These are phyloP conservation scores for Aaosphaeria pasadenensis DNA, from an alignment of 2,329 filamentous ascomycete genomes.

Conservation along the genomic window DNA sequence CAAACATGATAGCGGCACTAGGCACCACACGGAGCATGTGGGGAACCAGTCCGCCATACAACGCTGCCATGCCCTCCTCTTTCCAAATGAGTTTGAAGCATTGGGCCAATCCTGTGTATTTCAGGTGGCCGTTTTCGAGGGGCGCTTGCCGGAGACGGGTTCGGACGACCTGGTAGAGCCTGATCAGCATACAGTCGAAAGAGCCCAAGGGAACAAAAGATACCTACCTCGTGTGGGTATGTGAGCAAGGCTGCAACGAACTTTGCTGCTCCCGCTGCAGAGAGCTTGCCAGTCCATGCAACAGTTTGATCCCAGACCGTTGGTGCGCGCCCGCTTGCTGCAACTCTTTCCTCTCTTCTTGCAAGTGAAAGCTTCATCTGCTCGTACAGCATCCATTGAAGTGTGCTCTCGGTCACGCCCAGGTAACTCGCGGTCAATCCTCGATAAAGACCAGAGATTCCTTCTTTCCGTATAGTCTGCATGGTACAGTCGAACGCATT, in stretches of 20 bases:
- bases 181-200: neutral
- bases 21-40: conserved; percentile 90
- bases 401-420: conserved; percentile 82
- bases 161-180: conserved; percentile 61
- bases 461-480: conserved; percentile 78
- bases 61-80: conserved; percentile 79
- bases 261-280: conserved; percentile 80
- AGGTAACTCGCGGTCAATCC: conserved; percentile 90
- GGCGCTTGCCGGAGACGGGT: conserved; percentile 84
- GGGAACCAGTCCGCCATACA: conserved; percentile 89
- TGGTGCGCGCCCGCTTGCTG: conserved; percentile 59
- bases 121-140: conserved; percentile 65
- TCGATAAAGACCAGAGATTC: conserved; percentile 78
- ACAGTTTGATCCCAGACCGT: conserved; percentile 72
- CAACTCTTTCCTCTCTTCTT: conserved; percentile 56
- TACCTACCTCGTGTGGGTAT: conserved; percentile 82
- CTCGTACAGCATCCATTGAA: conserved; percentile 95
- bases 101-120: conserved; percentile 85
- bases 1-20: conserved; percentile 94
- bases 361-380: conserved; percentile 78
- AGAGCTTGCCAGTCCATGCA: conserved; percentile 74
- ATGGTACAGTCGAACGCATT: conserved; percentile 86
- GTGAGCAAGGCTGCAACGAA: conserved; percentile 79
- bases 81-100: conserved; percentile 86
- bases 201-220: neutral